phyloP scores from a whole-genome alignment of 2,329 filamentous ascomycete species.

The Ilyonectria sp. region DNA sequence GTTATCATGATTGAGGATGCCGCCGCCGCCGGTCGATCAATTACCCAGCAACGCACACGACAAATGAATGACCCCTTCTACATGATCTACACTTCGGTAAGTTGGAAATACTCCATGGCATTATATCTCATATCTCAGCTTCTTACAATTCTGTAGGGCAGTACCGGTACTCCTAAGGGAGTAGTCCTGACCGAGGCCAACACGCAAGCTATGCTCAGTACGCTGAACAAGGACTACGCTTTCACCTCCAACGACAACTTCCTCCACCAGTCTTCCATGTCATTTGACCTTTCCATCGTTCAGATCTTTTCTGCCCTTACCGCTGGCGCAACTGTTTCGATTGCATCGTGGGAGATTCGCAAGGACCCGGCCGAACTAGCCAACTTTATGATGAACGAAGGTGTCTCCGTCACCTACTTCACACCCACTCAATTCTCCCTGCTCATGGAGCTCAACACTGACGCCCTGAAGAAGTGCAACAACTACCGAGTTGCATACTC shows the following conservation, averaged over 20 bases:
- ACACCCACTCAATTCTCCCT: slow-evolving; percentile 44
- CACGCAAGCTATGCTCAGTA: slow-evolving; percentile 45
- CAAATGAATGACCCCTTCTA: slow-evolving; percentile 43
- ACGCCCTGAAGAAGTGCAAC: slow-evolving; percentile 36
- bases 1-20: slow-evolving; percentile 41
- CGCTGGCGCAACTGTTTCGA: slow-evolving; percentile 40
- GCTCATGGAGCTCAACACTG: slow-evolving; percentile 42
- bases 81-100: slow-evolving; percentile 47
- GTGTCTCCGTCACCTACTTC: slow-evolving; percentile 42
- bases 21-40: slow-evolving; percentile 29
- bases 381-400: slow-evolving; percentile 42
- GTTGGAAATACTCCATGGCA: not conserved
- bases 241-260: slow-evolving; percentile 39
- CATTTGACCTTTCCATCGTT: slow-evolving; percentile 45
- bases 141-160: slow-evolving; percentile 38
- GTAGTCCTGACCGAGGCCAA: slow-evolving; percentile 45
- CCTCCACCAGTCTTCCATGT: slow-evolving; percentile 44
- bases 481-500: slow-evolving; percentile 43
- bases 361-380: slow-evolving; percentile 44
- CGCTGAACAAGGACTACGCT: slow-evolving; percentile 41
- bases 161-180: slow-evolving; percentile 46
- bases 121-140: not conserved
- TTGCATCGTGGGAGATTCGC: slow-evolving; percentile 44
- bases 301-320: slow-evolving; percentile 43
- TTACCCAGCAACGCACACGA: slow-evolving; percentile 29